Conservation (phyloP, 345 rosid genomes). For the Hypericum perforatum region DNA sequence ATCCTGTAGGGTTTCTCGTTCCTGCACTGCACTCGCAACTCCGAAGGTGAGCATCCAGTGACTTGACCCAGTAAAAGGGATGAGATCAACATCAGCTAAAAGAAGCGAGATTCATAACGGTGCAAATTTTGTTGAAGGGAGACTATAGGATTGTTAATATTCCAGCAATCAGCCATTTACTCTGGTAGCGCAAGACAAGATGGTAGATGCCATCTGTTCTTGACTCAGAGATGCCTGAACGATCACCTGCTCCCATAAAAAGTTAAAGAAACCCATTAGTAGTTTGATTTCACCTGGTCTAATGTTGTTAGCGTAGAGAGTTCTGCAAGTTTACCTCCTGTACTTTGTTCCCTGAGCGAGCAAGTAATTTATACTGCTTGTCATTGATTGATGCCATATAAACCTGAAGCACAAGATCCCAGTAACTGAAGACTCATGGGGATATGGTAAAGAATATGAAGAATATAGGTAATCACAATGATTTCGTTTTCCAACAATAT, state of each 20-base stretch:
- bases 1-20: too few species aligned
- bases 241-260: conserved; percentile 42
- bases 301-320: not conserved
- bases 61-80: too few species aligned
- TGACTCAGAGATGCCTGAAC: conserved; percentile 62
- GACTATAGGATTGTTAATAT: too few species aligned
- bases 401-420: conserved; percentile 38
- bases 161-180: conserved; percentile 33
- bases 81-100: too few species aligned
- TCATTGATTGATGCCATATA: conserved; percentile 93
- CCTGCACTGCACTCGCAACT: too few species aligned
- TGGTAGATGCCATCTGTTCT: conserved; percentile 76
- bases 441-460: too few species aligned
- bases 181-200: conserved; percentile 65
- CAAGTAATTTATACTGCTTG: conserved; percentile 80
- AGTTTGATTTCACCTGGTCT: not conserved
- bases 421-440: too few species aligned
- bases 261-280: not conserved
- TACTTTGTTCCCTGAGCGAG: conserved; percentile 85
- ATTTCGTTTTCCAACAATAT: too few species aligned
- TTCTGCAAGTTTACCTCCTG: conserved; percentile 57
- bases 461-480: too few species aligned
- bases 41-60: too few species aligned
- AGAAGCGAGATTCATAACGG: too few species aligned
- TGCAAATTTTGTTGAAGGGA: too few species aligned